Base-by-base conservation (phyloP, 768 basidiomycete species). In the Collybia sp. region DNA sequence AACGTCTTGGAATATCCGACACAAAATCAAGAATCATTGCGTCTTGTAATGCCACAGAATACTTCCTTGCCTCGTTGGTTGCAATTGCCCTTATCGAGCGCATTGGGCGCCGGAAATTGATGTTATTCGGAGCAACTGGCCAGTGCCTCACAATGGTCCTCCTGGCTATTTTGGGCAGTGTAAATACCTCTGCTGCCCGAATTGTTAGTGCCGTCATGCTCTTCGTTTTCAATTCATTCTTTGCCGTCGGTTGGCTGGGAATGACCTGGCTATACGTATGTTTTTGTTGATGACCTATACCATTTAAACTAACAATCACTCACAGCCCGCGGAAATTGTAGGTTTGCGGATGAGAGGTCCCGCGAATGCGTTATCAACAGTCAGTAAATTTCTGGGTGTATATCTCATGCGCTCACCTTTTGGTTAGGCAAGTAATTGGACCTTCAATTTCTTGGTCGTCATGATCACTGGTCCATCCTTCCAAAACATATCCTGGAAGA, bases 211-310 rank as follows among this genome's bases (percentile, higher is more conserved):
- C 77, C 0, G 68, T 83, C 31, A 56, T 82, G 2, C 60, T 85
- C 1, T 85, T 86, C 58, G 73, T 82, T n/a, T 85, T 83, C 70
- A 83, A 84, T 60, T 78, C 78, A 12, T 79, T 81, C 65, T 86
- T 86, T 56, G 82, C 82, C 0, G 62, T 82, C 44, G 83, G 83
- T 0, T 86, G 82, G 82, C 59, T 85, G 35, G 80, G 82, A 13
- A 81, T 83, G 76, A 81, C 83, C 1, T 85, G 82, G 81, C 65
- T 85, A 48, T 83, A 82, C 53, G 79, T 80, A 50, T 56, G 77
- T 67, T 12, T 41, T 30, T 13, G 20, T 38, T 46, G 5, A 17
- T 12, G 18, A 12, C 30, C n/a, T 25, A 25, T 8, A 4, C 8
- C 25, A 25, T 8, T 25, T 25, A 25, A 25, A 3, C 25, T 25